Conservation (phyloP, 2,329 filamentous ascomycete genomes). For the Aureobasidium sp. region DNA sequence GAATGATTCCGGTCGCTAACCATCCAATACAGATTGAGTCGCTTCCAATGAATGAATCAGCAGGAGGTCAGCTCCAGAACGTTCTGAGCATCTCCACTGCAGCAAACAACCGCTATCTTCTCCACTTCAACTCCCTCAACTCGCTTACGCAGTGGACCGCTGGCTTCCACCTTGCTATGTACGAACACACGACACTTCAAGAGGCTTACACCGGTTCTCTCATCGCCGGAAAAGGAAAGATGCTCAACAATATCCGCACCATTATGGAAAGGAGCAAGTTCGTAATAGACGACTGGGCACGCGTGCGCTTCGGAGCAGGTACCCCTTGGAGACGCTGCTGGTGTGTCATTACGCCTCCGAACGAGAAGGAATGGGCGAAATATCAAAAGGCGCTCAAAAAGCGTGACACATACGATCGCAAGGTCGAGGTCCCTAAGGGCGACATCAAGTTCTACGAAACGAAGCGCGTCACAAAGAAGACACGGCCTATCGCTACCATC, state of each 20-base stretch:
- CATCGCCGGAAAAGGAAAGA: slow-evolving; percentile 88
- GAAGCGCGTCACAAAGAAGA: slow-evolving; percentile 85
- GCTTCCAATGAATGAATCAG: slow-evolving; percentile 69
- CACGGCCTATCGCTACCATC: slow-evolving; percentile 81
- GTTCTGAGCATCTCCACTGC: slow-evolving; percentile 94
- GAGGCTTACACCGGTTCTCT: slow-evolving; percentile 95
- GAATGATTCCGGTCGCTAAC: slow-evolving; percentile 1
- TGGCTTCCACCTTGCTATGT: slow-evolving; percentile 87
- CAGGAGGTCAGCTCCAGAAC: slow-evolving; percentile 79
- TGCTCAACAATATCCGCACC: slow-evolving; percentile 77
- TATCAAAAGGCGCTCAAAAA: slow-evolving; percentile 76
- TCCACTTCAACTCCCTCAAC: slow-evolving; percentile 93
- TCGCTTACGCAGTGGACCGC: slow-evolving; percentile 94
- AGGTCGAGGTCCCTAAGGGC: slow-evolving; percentile 64
- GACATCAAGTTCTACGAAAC: slow-evolving; percentile 93
- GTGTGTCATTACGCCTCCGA: slow-evolving; percentile 87
- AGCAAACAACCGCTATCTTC: slow-evolving; percentile 85
- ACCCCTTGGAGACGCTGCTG: slow-evolving; percentile 95
- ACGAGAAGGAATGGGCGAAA: slow-evolving; percentile 85
- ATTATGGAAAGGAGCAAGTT: slow-evolving; percentile 77
- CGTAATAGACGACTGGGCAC: slow-evolving; percentile 83
- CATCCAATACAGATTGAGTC: slow-evolving; percentile 47
- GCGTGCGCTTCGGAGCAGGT: slow-evolving; percentile 89
- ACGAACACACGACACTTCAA: slow-evolving; percentile 83
- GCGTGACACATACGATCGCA: slow-evolving; percentile 73